Evolutionary conservation across 306 rosid genomes (phyloP).

Genomic region (Adenanthera pavonina): DNA sequence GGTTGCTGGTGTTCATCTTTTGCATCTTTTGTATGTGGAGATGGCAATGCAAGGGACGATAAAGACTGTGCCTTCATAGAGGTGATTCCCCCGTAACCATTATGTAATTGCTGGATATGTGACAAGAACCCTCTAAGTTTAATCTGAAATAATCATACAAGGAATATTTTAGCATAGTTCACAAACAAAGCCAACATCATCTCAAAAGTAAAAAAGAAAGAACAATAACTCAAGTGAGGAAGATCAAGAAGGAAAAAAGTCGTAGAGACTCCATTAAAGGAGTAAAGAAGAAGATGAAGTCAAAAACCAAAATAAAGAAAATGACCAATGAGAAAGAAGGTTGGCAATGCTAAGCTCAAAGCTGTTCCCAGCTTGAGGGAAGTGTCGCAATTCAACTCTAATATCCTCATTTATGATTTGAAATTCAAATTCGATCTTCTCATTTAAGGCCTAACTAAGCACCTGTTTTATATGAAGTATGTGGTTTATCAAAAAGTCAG

Average conservation of each 20-base stretch:
- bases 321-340: background rate
- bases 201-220: background rate
- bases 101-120: conserved; percentile 80
- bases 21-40: conserved; percentile 80
- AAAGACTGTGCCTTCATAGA: conserved; percentile 70
- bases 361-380: background rate
- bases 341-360: background rate
- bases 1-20: conserved; percentile 85
- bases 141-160: conserved; percentile 64
- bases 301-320: background rate
- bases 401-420: background rate
- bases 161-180: conserved; percentile 35
- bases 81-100: conserved; percentile 87
- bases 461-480: background rate
- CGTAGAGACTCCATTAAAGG: background rate
- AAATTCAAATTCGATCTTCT: background rate
- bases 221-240: background rate
- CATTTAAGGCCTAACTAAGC: background rate
- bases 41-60: conserved; percentile 69
- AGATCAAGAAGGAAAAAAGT: background rate
- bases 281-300: background rate
- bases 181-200: conserved; percentile 22
- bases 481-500: background rate
- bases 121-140: conserved; percentile 92
- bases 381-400: background rate